Evolutionary conservation across 2,329 filamentous ascomycete species (phyloP).

Genomic region (Fusarium sp.): DNA sequence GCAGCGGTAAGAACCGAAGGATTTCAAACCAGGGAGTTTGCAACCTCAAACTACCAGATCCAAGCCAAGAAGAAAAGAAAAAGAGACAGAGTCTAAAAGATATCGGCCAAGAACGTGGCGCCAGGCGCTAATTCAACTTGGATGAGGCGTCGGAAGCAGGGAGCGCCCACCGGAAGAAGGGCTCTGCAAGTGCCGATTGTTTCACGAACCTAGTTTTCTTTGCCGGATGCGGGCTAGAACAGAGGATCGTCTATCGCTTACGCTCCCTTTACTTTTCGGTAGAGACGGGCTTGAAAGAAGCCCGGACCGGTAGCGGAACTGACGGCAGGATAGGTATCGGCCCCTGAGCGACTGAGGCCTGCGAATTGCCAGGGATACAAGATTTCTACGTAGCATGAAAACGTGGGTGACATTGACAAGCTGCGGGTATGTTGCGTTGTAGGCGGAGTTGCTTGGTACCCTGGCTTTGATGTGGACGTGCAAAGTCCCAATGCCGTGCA

Average conservation of each 20-base stretch:
- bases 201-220: not conserved
- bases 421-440: not conserved
- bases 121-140: not conserved
- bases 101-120: not conserved
- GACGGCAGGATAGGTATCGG: no score
- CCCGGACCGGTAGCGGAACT: no score
- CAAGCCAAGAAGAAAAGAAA: constrained; percentile 3
- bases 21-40: not conserved
- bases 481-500: not conserved
- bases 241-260: constrained; percentile 1
- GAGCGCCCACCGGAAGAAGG: not conserved
- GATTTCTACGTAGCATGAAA: no score
- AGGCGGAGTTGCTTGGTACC: not conserved
- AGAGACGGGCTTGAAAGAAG: no score
- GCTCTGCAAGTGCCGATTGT: constrained; percentile 9
- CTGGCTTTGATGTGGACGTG: not conserved
- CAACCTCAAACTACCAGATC: constrained; percentile 2
- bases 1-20: not conserved
- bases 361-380: no score
- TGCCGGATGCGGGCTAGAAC: not conserved
- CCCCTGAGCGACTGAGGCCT: no score
- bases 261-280: not conserved
- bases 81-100: not conserved
- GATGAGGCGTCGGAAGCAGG: not conserved
- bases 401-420: no score